These are phyloP conservation scores for Colletotrichum somersetense DNA, from an alignment of 2,329 filamentous ascomycete species.

Conservation along the genomic window DNA sequence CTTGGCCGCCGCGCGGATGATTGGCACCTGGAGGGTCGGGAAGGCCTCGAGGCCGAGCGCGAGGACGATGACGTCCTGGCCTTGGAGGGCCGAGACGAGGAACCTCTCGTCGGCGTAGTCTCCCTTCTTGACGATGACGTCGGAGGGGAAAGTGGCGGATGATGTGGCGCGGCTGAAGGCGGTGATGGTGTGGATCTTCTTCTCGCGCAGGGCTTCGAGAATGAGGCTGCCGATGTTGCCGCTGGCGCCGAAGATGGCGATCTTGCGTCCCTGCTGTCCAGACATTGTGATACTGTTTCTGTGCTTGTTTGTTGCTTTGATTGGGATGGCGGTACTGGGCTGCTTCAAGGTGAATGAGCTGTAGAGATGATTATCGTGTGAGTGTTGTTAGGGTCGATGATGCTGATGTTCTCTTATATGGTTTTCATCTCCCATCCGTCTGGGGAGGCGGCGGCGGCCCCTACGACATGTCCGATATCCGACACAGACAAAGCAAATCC, in stretches of 20 bases:
- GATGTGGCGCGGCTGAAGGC: constrained; percentile 62
- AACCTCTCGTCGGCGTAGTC: constrained; percentile 61
- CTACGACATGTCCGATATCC: background rate
- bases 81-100: constrained; percentile 47
- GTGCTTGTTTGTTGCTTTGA: background rate
- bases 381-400: background rate
- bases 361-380: no score
- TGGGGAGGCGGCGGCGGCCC: background rate
- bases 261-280: constrained; percentile 44
- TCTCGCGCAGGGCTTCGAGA: constrained; percentile 54
- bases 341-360: background rate
- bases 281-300: constrained; percentile 1
- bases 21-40: constrained; percentile 57
- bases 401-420: background rate
- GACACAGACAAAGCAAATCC: no score
- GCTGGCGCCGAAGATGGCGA: constrained; percentile 50
- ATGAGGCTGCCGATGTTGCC: constrained; percentile 56
- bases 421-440: background rate
- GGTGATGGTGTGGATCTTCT: constrained; percentile 62
- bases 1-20: constrained; percentile 66
- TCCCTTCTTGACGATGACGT: constrained; percentile 54
- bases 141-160: constrained; percentile 54
- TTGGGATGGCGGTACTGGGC: background rate
- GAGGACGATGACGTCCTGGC: constrained; percentile 52
- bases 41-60: constrained; percentile 32